Evolutionary conservation across 176 grass and related monocot genomes (phyloP), one percentile per base, ranked within the genome.

Genomic region (Metroxylon sagu): DNA sequence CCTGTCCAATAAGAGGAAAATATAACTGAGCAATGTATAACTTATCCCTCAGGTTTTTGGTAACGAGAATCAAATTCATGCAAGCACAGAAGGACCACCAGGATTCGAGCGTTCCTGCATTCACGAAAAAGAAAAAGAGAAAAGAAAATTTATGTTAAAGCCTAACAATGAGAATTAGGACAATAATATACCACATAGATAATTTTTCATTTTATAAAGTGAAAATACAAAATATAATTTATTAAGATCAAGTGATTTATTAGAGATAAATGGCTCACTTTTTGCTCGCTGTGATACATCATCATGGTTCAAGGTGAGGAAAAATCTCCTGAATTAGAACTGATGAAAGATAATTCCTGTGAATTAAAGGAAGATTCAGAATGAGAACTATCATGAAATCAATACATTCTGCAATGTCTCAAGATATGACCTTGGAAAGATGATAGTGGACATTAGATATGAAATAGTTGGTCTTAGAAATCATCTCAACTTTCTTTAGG

Each of bases 281-380:
- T n/a, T 98, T 15, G 93, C 77, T 59, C 93, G 72, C 56, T 98
- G 93, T 62, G 84, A 85, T 52, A 98, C 64, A 88, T 98, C 93
- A 76, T 98, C 93, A 68, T 98, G 93, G 57, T 98, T 87, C 77
- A 98, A 87, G 48, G 87, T 98, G 70, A 98, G 93, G 82, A 98
- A 98, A n/a, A 53, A 98, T 91, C 79, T 98, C 93, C 83, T 98
- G 93, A 78, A 98, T 92, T 81, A 98, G 78, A 74, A 98, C 93
- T 3, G 87, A 98, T 0, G 93, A 98, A 18, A 97, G 81, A 71
- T 97, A 97, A 69, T 97, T 97, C 77, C 93, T 97, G 87, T 52
- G 56, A 18, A 62, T 55, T 5, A 18, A 25, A 55, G 35, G 35
- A 43, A 43, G 35, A 43, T 43, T 43, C 2, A 12, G 35, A 43